Evolutionary conservation across 2,329 filamentous ascomycete species (phyloP), one percentile per base, ranked within the genome.

Genomic region (Lasiodiplodia hormozganensis): DNA sequence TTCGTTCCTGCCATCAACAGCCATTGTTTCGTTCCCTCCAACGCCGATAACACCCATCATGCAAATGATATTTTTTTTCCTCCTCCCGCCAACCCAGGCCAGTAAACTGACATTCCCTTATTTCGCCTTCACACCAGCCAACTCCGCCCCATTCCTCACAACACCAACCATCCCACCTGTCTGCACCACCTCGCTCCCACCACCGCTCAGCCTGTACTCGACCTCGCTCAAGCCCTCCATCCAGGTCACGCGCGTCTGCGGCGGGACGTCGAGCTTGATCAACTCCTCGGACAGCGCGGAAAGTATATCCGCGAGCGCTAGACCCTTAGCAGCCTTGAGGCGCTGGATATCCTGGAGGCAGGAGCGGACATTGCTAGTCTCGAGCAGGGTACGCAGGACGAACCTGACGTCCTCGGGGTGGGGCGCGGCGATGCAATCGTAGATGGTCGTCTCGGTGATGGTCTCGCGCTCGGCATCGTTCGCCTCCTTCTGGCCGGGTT

Each of bases 351-450:
- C 97, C 69, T 88, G 90, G 62, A 99, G 85, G 76, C 95, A 97
- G 40, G 92, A 93, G 1, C 92, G 96, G 60, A 99, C 92, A 76
- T 99, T 95, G 66, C 89, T 88, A 2, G 92, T 97, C 67, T 87
- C 89, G 34, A 98, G 87, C 38, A 99, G 85, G 0, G 93, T 97
- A 72, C 91, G 87, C 72, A 94, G 85, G 66, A 99, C 98, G 73
- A 92, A 89, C 72, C 88, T 86, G 76, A 98, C 93, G 74, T 97
- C 95, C 28, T 90, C 89, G 0, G 96, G 96, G 73, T 96, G 94
- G 4, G 96, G 96, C 1, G 95, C 95, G 10, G 96, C 96, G 76
- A 99, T 97, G 80, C 96, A 99, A 80, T 94, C 94, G 85, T 97
- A 99, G 76, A 99, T 98, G 8, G 89, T 90, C 23, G 92, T 93